phyloP scores from a whole-genome alignment of 768 basidiomycete genomes.

The Macrolepiota albuminosa region DNA sequence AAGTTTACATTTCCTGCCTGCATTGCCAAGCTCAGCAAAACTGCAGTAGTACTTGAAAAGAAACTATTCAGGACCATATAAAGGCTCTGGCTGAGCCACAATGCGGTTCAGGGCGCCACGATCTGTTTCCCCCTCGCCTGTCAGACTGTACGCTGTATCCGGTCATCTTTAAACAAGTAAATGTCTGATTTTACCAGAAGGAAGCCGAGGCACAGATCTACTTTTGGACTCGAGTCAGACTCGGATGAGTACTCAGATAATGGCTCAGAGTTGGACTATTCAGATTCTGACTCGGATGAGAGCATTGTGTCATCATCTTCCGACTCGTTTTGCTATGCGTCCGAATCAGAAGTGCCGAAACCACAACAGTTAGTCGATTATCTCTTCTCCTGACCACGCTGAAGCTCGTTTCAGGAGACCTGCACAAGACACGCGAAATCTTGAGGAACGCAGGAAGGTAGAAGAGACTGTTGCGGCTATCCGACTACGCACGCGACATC shows the following conservation, averaged over 20 bases:
- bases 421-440: constrained; percentile 24
- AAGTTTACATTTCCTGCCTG: not conserved
- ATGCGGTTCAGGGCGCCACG: constrained; percentile 51
- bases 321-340: constrained; percentile 36
- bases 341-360: constrained; percentile 36
- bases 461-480: constrained; percentile 50
- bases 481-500: constrained; percentile 44
- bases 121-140: constrained; percentile 13
- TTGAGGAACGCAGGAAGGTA: constrained; percentile 36
- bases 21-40: not conserved
- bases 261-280: constrained; percentile 26
- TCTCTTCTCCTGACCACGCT: not conserved
- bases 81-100: not conserved
- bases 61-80: not conserved
- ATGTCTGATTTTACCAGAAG: constrained; percentile 6
- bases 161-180: not conserved
- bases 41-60: not conserved
- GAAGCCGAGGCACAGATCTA: constrained; percentile 36
- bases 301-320: constrained; percentile 23
- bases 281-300: constrained; percentile 30
- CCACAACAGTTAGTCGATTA: constrained; percentile 27
- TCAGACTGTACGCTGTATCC: constrained; percentile 7
- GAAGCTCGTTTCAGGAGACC: constrained; percentile 17
- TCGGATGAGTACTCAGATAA: constrained; percentile 31
- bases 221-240: constrained; percentile 52